Evolutionary conservation across 225 moss, liverwort and hornwort genomes (phyloP).

Genomic region (Neckera pumila): DNA sequence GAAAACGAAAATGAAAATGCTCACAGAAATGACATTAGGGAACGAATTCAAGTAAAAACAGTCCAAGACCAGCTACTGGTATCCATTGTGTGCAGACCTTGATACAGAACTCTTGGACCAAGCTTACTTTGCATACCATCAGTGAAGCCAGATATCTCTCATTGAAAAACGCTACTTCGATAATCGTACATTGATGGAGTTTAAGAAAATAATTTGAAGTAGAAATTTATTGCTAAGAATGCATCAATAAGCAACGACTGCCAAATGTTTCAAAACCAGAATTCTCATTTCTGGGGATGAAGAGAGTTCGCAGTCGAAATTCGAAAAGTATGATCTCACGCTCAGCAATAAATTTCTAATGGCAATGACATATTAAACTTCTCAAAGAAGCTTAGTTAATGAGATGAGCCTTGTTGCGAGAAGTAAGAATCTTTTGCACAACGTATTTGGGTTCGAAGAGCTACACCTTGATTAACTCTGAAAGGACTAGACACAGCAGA

Average conservation of each 20-base stretch:
- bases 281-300: not conserved
- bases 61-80: not conserved
- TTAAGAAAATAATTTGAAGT: not conserved
- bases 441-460: not conserved
- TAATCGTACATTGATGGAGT: not conserved
- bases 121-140: not conserved
- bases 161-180: not conserved
- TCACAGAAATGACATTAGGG: not conserved
- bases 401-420: not conserved
- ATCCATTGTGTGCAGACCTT: not conserved
- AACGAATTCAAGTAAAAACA: not conserved
- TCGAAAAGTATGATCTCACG: not conserved
- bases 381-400: not conserved
- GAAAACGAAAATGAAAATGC: not conserved
- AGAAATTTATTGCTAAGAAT: not conserved
- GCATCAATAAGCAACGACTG: not conserved
- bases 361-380: not conserved
- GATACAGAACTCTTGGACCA: not conserved
- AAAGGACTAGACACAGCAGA: not conserved
- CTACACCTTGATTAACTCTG: conserved; percentile 1
- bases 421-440: not conserved
- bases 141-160: not conserved
- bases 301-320: not conserved
- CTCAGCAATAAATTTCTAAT: not conserved
- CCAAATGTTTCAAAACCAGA: not conserved